Evolutionary conservation across 805 yeast species (phyloP), one percentile per base, ranked within the genome.

Genomic region (Wickerhamomyces rabaulensis): DNA sequence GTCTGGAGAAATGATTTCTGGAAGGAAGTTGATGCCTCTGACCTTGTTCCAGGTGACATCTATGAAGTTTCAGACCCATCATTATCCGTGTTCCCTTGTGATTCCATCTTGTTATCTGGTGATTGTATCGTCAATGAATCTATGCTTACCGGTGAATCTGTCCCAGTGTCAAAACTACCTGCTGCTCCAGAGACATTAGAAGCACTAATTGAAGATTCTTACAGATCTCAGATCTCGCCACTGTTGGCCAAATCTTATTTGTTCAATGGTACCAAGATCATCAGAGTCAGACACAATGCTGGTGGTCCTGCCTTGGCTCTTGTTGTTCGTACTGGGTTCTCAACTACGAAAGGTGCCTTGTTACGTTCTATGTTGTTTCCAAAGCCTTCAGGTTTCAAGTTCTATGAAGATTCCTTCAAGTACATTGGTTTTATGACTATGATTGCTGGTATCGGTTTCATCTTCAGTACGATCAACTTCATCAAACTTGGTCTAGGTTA

Each of bases 121-220:
- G 98, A 91, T 61, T 87, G 96, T 62, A 90, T 94, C 45, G 86
- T 94, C n/a, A 94, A 94, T 64, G 99, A 94, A 62, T 87, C 97
- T 6, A 94, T 94, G 96, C 74, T 94, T 19, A 94, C 99, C 0
- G 99, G 99, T 36, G 99, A 94, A 64, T 89, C 97, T 44, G 97
- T 94, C 1, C 99, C 99, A 0, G 96, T 94, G 3, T 79, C 97
- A 0, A 94, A 94, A 63, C 51, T 72, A 10, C 76, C 87, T 2
- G 88, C 94, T 2, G 67, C 74, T 1, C 73, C 76, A 15, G 90
- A 82, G 9, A 73, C 82, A 0, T 76, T 89, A 36, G 66, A 66
- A n/a, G 69, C 70, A 19, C 63, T 87, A 42, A 70, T 79, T 3
- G 72, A 72, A n/a, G 83, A 80, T 54, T 79, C 82, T 50, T 68